Conservation (phyloP, 176 grass and related monocot species). For the Musa acuminata region DNA sequence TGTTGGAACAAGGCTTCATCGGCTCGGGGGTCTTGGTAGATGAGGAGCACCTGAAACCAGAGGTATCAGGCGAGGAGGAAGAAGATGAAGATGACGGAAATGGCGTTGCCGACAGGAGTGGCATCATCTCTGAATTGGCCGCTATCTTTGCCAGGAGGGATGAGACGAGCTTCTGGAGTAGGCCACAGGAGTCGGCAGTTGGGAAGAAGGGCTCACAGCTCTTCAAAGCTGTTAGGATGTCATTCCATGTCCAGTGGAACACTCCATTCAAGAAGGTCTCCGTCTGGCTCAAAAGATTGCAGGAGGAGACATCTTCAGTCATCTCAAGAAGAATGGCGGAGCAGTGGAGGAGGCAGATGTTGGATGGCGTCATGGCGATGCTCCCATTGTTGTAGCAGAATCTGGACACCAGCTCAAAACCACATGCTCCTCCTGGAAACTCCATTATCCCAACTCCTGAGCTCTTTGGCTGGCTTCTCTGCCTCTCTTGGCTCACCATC, state of each 20-base stretch:
- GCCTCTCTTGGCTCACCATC: constrained; percentile 48
- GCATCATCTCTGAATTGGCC: constrained; percentile 35
- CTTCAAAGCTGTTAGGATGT: constrained; percentile 50
- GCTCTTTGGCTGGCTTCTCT: constrained; percentile 6
- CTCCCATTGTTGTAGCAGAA: constrained; percentile 85
- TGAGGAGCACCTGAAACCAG: constrained; percentile 36
- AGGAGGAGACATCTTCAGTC: constrained; percentile 60
- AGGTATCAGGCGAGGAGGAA: constrained; percentile 57
- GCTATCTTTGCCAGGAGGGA: constrained; percentile 64
- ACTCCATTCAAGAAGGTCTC: constrained; percentile 65
- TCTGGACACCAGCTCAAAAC: constrained; percentile 58
- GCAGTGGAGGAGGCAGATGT: constrained; percentile 51
- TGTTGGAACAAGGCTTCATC: constrained; percentile 33
- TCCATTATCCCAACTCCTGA: constrained; percentile 28
- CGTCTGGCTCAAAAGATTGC: constrained; percentile 56
- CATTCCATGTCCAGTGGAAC: constrained; percentile 66
- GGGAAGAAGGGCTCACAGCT: constrained; percentile 44
- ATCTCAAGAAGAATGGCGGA: constrained; percentile 67
- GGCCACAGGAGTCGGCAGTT: constrained; percentile 27
- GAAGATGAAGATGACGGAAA: constrained; percentile 48
- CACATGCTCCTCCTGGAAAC: constrained; percentile 69
- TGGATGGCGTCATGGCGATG: constrained; percentile 45
- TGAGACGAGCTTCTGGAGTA: constrained; percentile 51
- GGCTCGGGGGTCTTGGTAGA: constrained; percentile 63
- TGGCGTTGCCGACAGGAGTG: constrained; percentile 14